Evolutionary conservation across 306 rosid genomes (phyloP).

Genomic region (Malus sieversii): DNA sequence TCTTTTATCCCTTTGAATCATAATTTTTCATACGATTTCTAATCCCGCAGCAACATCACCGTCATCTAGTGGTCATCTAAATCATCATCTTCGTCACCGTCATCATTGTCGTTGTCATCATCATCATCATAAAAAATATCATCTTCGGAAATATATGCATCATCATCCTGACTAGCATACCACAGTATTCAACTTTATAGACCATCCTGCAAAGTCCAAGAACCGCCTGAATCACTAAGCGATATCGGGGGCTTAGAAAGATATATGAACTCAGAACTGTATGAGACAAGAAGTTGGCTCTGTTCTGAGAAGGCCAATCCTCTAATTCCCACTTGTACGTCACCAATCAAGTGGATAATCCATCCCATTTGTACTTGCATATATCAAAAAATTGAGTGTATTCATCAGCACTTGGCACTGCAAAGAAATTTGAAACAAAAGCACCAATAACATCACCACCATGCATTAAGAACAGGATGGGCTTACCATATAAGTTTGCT

Average conservation of each 20-base stretch:
- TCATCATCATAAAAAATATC: neutral
- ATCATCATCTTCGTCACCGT: neutral
- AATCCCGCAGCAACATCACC: too few species aligned
- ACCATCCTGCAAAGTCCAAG: neutral
- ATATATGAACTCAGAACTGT: constrained; percentile 68
- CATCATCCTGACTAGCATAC: constrained; percentile 24
- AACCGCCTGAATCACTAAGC: neutral
- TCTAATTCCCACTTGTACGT: constrained; percentile 60
- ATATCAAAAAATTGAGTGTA: constrained; percentile 77
- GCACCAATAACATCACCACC: neutral
- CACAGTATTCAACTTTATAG: constrained; percentile 19
- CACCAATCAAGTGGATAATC: too few species aligned
- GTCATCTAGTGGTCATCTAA: neutral
- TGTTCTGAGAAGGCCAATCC: constrained; percentile 95
- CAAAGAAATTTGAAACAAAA: constrained; percentile 49
- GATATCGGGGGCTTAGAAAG: constrained; percentile 20
- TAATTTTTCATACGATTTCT: too few species aligned
- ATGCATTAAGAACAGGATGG: neutral
- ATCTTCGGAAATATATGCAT: constrained; percentile 6
- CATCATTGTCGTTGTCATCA: neutral
- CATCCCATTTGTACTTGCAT: constrained; percentile 43
- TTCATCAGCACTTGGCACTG: constrained; percentile 78
- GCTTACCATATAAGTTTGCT: neutral
- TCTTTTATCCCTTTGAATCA: too few species aligned
- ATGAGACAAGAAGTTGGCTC: constrained; percentile 86